These are phyloP conservation scores for Yamadazyma insecticola DNA, from an alignment of 805 yeast species.

Conservation along the genomic window DNA sequence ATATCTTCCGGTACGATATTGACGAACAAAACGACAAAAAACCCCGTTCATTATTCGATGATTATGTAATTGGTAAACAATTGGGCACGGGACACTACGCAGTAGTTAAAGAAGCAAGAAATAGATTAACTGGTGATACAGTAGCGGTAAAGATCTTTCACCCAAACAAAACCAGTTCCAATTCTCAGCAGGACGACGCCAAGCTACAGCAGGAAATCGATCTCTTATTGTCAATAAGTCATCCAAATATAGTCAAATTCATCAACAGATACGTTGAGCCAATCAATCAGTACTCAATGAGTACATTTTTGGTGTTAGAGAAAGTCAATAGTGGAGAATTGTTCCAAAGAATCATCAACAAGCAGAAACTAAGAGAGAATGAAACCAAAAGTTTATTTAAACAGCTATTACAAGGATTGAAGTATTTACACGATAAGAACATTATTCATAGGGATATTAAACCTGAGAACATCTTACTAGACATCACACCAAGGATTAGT, in stretches of 20 bases:
- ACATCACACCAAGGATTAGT: slow-evolving; percentile 41
- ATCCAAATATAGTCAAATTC: slow-evolving; percentile 66
- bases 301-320: slow-evolving; percentile 64
- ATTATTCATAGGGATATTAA: slow-evolving; percentile 44
- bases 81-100: slow-evolving; percentile 80
- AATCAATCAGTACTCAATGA: slow-evolving; percentile 44
- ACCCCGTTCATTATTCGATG: slow-evolving; percentile 50
- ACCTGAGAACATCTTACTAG: slow-evolving; percentile 43
- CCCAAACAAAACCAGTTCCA: slow-evolving; percentile 35
- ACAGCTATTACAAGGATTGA: slow-evolving; percentile 40
- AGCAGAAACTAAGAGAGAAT: slow-evolving; percentile 54
- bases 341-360: slow-evolving; percentile 65
- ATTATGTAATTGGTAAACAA: slow-evolving; percentile 51
- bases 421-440: slow-evolving; percentile 34
- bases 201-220: slow-evolving; percentile 62
- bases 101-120: slow-evolving; percentile 66
- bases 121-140: slow-evolving; percentile 51
- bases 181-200: slow-evolving; percentile 28
- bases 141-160: slow-evolving; percentile 76
- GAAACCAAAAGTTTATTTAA: slow-evolving; percentile 58
- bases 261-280: slow-evolving; percentile 55
- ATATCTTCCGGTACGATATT: slow-evolving; percentile 42
- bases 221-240: slow-evolving; percentile 59
- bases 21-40: slow-evolving; percentile 17
- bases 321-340: slow-evolving; percentile 73